phyloP scores from a whole-genome alignment of 148 eudicot genomes.

The Cornus florida region DNA sequence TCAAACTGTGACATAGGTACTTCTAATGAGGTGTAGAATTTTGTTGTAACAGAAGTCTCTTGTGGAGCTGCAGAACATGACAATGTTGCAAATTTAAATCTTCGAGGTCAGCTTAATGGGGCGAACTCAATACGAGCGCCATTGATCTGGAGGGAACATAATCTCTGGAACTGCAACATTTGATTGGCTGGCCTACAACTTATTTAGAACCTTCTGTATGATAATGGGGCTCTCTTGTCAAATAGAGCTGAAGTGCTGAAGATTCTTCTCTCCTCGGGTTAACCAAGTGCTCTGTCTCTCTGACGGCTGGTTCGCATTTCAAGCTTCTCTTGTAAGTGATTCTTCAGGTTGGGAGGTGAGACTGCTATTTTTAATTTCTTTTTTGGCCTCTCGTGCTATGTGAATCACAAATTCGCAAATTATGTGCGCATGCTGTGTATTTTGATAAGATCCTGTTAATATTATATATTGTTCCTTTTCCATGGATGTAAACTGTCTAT shows the following conservation, averaged over 20 bases:
- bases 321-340: neutral
- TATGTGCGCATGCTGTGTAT: neutral
- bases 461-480: neutral
- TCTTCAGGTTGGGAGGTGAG: conserved; percentile 12
- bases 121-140: conserved; percentile 9
- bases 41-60: conserved; percentile 19
- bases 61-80: conserved; percentile 16
- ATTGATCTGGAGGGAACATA: conserved; percentile 14
- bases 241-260: conserved; percentile 30
- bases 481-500: neutral
- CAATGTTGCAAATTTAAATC: conserved; percentile 8
- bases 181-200: neutral
- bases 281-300: neutral
- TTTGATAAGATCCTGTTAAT: neutral
- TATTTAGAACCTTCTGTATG: conserved; percentile 28
- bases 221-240: conserved; percentile 16
- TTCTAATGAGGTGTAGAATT: conserved; percentile 18
- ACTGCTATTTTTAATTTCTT: neutral
- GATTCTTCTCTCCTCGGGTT: conserved; percentile 29
- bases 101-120: neutral
- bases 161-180: conserved; percentile 3
- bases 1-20: conserved; percentile 4
- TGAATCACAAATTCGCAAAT: conserved; percentile 5
- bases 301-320: neutral
- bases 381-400: neutral